phyloP scores from a whole-genome alignment of 768 basidiomycete species.

The Crucibulum laeve region DNA sequence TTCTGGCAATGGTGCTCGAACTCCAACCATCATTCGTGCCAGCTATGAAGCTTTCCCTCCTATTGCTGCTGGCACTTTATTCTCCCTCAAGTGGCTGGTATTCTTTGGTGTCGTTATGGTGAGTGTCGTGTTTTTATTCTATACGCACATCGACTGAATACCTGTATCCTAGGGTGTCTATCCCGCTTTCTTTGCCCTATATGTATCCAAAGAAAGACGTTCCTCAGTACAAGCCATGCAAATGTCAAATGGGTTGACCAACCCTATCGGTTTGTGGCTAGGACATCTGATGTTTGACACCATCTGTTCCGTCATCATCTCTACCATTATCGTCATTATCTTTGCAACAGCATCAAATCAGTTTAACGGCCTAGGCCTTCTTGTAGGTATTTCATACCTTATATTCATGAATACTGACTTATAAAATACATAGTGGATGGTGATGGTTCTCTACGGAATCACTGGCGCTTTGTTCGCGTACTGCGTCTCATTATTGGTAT shows the following conservation, averaged over 20 bases:
- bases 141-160: conserved; percentile 1
- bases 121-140: conserved; percentile 10
- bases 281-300: conserved; percentile 77
- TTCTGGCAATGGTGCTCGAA: conserved; percentile 29
- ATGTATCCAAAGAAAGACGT: conserved; percentile 69
- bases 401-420: not conserved
- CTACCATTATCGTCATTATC: conserved; percentile 61
- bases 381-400: conserved; percentile 30
- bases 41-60: conserved; percentile 57
- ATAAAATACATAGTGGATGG: conserved; percentile 50
- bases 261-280: conserved; percentile 71
- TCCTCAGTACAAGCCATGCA: conserved; percentile 82
- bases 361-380: conserved; percentile 67
- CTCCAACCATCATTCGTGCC: conserved; percentile 52
- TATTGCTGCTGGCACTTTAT: conserved; percentile 48
- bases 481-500: conserved; percentile 52
- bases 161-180: conserved; percentile 50
- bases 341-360: conserved; percentile 54
- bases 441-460: conserved; percentile 67
- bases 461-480: conserved; percentile 68
- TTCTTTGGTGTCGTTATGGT: conserved; percentile 78
- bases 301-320: conserved; percentile 50
- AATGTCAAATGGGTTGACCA: conserved; percentile 67
- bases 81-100: conserved; percentile 67
- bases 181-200: conserved; percentile 79